phyloP scores from a whole-genome alignment of 495 filamentous ascomycete species.

The Penicillium lividum region DNA sequence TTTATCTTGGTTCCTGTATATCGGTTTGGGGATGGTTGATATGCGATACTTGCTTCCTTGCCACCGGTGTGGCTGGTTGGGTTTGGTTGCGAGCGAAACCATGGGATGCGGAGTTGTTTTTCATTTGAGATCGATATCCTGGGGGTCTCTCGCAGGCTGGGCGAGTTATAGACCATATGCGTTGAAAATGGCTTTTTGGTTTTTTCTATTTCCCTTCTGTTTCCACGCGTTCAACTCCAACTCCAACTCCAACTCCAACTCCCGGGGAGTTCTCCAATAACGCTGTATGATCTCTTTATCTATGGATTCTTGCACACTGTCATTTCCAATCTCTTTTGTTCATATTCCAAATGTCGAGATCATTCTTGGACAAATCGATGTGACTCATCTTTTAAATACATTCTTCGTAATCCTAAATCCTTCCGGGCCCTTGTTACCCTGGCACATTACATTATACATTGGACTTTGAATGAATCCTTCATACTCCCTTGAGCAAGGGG shows the following conservation, averaged over 20 bases:
- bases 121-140: slow-evolving; percentile 38
- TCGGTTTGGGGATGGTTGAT: slow-evolving; percentile 42
- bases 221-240: slow-evolving; percentile 17
- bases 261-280: slow-evolving; percentile 30
- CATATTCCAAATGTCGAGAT: slow-evolving; percentile 19
- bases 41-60: slow-evolving; percentile 37
- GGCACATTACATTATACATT: too few species aligned
- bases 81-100: slow-evolving; percentile 45
- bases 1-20: slow-evolving; percentile 44
- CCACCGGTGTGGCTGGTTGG: slow-evolving; percentile 35
- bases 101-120: slow-evolving; percentile 48
- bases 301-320: slow-evolving; percentile 24
- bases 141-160: slow-evolving; percentile 36
- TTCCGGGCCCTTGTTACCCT: neutral
- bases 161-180: slow-evolving; percentile 42
- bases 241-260: slow-evolving; percentile 27
- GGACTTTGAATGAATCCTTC: neutral
- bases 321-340: slow-evolving; percentile 33
- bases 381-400: slow-evolving; percentile 1
- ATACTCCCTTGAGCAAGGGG: neutral
- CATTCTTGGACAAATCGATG: slow-evolving; percentile 20
- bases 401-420: neutral
- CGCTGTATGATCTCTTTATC: slow-evolving; percentile 31
- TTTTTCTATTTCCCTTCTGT: slow-evolving; percentile 22
- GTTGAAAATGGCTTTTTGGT: slow-evolving; percentile 31